Percentiles rank a stretch among this genome's conserved stretches.
phyloP scores from a whole-genome alignment of 495 filamentous ascomycete genomes.

The Aspergillus affinis region DNA sequence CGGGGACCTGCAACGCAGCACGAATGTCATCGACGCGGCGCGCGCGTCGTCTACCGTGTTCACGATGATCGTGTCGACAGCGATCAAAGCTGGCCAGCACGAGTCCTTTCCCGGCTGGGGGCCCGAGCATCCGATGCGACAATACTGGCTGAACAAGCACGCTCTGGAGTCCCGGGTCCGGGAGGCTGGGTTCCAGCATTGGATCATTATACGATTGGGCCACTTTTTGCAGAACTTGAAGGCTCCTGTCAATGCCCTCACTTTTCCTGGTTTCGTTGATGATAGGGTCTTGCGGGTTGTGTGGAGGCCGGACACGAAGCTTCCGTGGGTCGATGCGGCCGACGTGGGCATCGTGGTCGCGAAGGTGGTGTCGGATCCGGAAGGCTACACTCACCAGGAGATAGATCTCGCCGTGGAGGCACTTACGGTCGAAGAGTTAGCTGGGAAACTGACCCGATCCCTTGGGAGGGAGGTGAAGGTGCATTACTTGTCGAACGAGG shows the following conservation, averaged over 20 bases:
- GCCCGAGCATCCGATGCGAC: neutral
- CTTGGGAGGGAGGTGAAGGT: no score
- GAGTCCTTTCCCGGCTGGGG: slow-evolving; percentile 5
- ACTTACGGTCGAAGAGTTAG: neutral
- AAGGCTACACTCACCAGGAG: neutral
- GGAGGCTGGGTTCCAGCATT: slow-evolving; percentile 1
- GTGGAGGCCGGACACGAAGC: neutral
- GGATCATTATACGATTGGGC: slow-evolving; percentile 4
- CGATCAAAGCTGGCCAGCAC: slow-evolving; percentile 1
- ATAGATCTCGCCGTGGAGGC: neutral
- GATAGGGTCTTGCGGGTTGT: neutral
- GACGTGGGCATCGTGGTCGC: neutral
- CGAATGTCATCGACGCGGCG: slow-evolving; percentile 7
- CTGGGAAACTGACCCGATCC: no score
- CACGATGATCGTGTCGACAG: slow-evolving; percentile 3
- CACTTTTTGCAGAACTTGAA: slow-evolving; percentile 4
- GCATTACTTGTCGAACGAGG: no score
- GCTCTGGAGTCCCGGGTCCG: neutral
- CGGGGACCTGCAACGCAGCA: neutral
- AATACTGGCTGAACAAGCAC: slow-evolving; percentile 5
- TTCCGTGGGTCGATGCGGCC: neutral
- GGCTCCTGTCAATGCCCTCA: neutral
- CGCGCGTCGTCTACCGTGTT: neutral
- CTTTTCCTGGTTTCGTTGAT: slow-evolving; percentile 4
- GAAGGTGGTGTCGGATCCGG: neutral